Percentiles rank a stretch among this genome's conserved stretches.
Evolutionary conservation across 2,329 filamentous ascomycete genomes (phyloP).

Genomic region (Alternaria arbusti): DNA sequence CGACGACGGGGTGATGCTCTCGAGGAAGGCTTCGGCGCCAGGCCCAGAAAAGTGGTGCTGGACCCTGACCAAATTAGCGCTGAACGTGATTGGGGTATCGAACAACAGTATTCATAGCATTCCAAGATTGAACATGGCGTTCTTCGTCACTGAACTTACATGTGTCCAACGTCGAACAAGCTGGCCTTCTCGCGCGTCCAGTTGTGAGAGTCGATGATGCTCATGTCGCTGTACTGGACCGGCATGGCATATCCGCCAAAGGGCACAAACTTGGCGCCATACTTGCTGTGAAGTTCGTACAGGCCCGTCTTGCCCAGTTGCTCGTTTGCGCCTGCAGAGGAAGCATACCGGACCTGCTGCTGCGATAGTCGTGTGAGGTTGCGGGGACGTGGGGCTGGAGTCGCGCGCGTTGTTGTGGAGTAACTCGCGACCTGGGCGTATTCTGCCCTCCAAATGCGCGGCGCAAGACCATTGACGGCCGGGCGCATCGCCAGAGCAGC

Average conservation of each 20-base stretch:
- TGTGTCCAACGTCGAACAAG: slow-evolving; percentile 95
- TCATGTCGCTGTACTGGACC: slow-evolving; percentile 80
- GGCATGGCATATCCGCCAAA: slow-evolving; percentile 95
- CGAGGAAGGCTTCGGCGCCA: slow-evolving; percentile 79
- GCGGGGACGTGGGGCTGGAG: slow-evolving; percentile 35
- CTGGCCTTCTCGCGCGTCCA: slow-evolving; percentile 90
- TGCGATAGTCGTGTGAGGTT: slow-evolving; percentile 22
- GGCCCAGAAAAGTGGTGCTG: slow-evolving; percentile 86
- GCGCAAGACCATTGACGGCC: slow-evolving; percentile 32
- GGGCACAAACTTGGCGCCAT: slow-evolving; percentile 93
- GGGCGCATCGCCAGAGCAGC: slow-evolving; percentile 30
- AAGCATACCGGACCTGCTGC: slow-evolving; percentile 35
- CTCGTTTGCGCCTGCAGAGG: slow-evolving; percentile 32
- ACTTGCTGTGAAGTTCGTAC: slow-evolving; percentile 76
- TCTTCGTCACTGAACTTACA: slow-evolving; percentile 62
- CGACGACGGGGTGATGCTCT: slow-evolving; percentile 81
- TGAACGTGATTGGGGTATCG: not conserved
- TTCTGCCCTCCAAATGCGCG: slow-evolving; percentile 19
- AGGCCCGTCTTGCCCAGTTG: slow-evolving; percentile 69
- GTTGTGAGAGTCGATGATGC: slow-evolving; percentile 82
- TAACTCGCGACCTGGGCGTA: slow-evolving; percentile 17
- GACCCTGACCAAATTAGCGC: slow-evolving; percentile 54
- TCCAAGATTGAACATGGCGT: not conserved
- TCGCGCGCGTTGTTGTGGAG: slow-evolving; percentile 18
- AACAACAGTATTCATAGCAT: not conserved